Conservation (phyloP, 2,329 filamentous ascomycete genomes). For the Aspergillus pseudoterreus region DNA sequence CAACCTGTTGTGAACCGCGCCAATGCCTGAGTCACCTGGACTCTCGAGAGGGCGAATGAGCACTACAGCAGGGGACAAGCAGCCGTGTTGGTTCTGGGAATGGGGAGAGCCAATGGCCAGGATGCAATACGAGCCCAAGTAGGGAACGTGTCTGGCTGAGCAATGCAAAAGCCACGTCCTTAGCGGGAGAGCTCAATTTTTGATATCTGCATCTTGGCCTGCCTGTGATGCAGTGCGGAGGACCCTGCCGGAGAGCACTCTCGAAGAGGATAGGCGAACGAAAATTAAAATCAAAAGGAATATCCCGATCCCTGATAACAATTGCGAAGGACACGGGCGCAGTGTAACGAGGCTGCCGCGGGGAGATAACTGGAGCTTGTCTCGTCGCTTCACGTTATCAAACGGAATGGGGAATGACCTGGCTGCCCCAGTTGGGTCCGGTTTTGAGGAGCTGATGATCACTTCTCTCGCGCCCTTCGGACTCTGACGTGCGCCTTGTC, state of each 20-base stretch:
- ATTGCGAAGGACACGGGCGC: conserved; percentile 16
- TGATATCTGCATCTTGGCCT: conserved; percentile 44
- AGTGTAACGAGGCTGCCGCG: conserved; percentile 19
- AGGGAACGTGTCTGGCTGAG: conserved; percentile 27
- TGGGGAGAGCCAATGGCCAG: conserved; percentile 18
- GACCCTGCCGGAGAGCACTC: conserved; percentile 41
- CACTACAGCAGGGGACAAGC: conserved; percentile 26
- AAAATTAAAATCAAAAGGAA: conserved; percentile 11
- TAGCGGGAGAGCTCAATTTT: conserved; percentile 37
- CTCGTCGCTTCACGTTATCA: conserved; percentile 9
- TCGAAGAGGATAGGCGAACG: conserved; percentile 18
- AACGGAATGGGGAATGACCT: conserved; percentile 11
- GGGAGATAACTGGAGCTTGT: conserved; percentile 8
- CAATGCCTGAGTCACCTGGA: conserved; percentile 40
- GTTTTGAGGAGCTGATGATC: conserved; percentile 9
- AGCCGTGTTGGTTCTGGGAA: conserved; percentile 24
- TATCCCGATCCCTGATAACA: conserved; percentile 19
- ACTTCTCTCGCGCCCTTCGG: not conserved
- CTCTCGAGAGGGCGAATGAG: conserved; percentile 31
- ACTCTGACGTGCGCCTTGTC: conserved; percentile 1
- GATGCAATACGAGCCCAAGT: conserved; percentile 30
- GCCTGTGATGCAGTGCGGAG: conserved; percentile 37
- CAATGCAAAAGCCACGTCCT: conserved; percentile 37
- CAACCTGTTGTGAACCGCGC: conserved; percentile 27
- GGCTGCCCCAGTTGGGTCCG: conserved; percentile 6